Base-by-base conservation (phyloP, 805 yeast species). In the Saccharomycopsis babjevae region DNA sequence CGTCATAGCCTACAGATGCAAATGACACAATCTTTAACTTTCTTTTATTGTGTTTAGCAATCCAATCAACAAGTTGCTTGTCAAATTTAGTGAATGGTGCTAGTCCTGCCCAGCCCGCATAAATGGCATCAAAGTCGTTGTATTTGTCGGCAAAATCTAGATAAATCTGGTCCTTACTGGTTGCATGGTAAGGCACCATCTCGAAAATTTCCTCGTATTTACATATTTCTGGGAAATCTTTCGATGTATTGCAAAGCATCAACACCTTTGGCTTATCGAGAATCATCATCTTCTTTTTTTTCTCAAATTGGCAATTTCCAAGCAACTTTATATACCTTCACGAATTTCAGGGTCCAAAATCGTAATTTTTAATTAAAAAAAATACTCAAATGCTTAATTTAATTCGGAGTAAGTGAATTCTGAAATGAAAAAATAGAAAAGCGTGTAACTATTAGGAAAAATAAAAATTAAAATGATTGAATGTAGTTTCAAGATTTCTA, bases 101-200 rank as follows among this genome's bases (percentile, higher is more conserved):
- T 63, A 83, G 81, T 1, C 85, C 86, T 36, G 79, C 74, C 80
- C 84, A 83, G 0, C 84, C 85, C 1, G 81, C 84, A 68, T 83
- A 84, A 13, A 84, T 80, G 8, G 82, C 88, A 8, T 68, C 72
- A 58, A 81, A 72, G 59, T 77, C 70, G 15, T 63, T 59, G 61
- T 74, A 74, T 39, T 72, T 71, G 5, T 71, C 68, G 30, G 70
- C 39, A 59, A 81, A 70, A 59, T 76, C 78, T 4, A 66, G 63
- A 25, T 74, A 65, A 50, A 80, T 68, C 58, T 76, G 74, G n/a
- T 77, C 78, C 46, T 69, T 46, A 13, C 52, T 46, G 11, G 32
- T 25, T 1, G 52, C 34, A 25, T 25, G 52, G 15, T 46, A 46
- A 22, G 52, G 52, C 5, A 46, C 28, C 52, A 46, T 46, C 13